A percentile compares a stretch with the other conserved stretches of the same genome.
phyloP scores from a whole-genome alignment of 306 rosid species.

The Quercus glauca region DNA sequence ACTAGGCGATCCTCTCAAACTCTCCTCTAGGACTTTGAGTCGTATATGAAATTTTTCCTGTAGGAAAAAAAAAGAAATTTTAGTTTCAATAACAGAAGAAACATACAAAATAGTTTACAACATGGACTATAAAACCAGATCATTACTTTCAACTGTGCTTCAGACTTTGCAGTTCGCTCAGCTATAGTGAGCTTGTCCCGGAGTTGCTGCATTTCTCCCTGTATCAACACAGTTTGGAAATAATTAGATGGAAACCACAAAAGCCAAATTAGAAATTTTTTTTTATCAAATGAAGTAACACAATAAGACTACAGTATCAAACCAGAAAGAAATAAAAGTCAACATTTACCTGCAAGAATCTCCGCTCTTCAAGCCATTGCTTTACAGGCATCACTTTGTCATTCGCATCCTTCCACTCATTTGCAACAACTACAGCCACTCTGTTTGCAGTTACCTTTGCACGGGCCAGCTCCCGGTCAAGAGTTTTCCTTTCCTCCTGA shows the following conservation, averaged over 20 bases:
- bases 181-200: slow-evolving; percentile 86
- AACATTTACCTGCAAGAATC: slow-evolving; percentile 72
- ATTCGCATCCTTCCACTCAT: slow-evolving; percentile 97
- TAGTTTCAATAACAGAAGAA: slow-evolving; percentile 40
- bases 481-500: slow-evolving; percentile 97
- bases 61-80: slow-evolving; percentile 19
- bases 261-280: slow-evolving; percentile 8
- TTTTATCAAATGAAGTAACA: not conserved
- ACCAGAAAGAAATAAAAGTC: slow-evolving; percentile 12
- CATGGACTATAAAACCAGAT: slow-evolving; percentile 39
- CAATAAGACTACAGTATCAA: slow-evolving; percentile 4
- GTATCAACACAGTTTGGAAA: slow-evolving; percentile 26
- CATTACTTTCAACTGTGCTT: slow-evolving; percentile 96
- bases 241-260: slow-evolving; percentile 14
- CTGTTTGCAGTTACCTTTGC: slow-evolving; percentile 98
- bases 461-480: slow-evolving; percentile 97
- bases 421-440: slow-evolving; percentile 95
- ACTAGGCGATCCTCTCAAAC: slow-evolving; percentile 76
- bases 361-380: slow-evolving; percentile 98
- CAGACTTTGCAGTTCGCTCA: slow-evolving; percentile 86
- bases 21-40: slow-evolving; percentile 93
- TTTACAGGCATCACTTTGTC: slow-evolving; percentile 99
- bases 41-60: slow-evolving; percentile 92
- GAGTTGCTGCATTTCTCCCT: slow-evolving; percentile 99
- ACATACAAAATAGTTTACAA: slow-evolving; percentile 31